Evolutionary conservation across 2,329 filamentous ascomycete species (phyloP).

Genomic region (Colletotrichum endophyticum): DNA sequence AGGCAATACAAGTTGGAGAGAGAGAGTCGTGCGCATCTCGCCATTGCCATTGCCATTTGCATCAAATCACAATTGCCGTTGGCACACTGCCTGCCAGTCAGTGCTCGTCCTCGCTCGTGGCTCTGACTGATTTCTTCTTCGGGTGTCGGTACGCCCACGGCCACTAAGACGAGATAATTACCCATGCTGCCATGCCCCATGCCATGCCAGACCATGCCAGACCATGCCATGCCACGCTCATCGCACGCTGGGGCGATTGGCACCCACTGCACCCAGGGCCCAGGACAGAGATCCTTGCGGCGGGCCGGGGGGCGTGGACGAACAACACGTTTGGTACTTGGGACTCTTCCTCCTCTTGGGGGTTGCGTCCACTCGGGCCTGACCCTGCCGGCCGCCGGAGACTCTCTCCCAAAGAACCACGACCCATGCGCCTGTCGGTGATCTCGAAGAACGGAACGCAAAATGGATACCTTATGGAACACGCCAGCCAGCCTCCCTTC

Average conservation of each 20-base stretch:
- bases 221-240: conserved; percentile 18
- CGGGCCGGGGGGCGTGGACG: conserved; percentile 7
- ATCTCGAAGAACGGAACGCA: conserved; percentile 20
- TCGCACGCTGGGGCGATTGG: conserved; percentile 14
- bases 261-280: neutral
- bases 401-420: conserved; percentile 1
- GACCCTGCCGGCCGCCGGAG: conserved; percentile 13
- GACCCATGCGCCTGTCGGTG: conserved; percentile 20
- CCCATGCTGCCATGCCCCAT: conserved; percentile 11
- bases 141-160: neutral
- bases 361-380: conserved; percentile 9
- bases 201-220: neutral
- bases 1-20: neutral
- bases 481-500: conserved; percentile 6
- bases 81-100: neutral
- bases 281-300: conserved; percentile 1
- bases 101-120: neutral
- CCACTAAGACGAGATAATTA: conserved; percentile 2
- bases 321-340: conserved; percentile 11
- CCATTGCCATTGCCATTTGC: neutral
- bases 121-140: neutral
- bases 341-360: neutral
- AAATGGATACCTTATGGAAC: conserved; percentile 13
- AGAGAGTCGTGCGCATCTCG: neutral
- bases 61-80: neutral